Percentiles rank a stretch among this genome's conserved stretches.
Conservation (phyloP, 768 basidiomycete species). For the Mycena belliarum region DNA sequence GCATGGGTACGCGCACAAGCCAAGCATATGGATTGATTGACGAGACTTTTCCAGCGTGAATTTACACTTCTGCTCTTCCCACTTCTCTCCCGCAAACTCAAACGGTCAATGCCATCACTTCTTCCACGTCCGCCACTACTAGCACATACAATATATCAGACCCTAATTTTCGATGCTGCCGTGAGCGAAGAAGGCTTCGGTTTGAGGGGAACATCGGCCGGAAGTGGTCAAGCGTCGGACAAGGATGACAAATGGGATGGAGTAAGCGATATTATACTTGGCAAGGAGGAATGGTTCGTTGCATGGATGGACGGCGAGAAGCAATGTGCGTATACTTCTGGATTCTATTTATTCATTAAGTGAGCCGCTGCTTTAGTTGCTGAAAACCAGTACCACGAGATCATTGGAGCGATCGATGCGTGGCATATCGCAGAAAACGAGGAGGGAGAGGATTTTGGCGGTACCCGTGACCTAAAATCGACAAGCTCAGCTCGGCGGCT, state of each 20-base stretch:
- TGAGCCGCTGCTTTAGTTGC: conserved; percentile 57
- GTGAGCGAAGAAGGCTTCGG: conserved; percentile 74
- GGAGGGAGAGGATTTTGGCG: conserved; percentile 43
- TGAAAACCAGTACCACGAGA: conserved; percentile 82
- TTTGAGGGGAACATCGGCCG: conserved; percentile 52
- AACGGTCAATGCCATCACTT: conserved; percentile 69
- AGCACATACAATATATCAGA: conserved; percentile 95
- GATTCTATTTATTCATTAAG: neutral
- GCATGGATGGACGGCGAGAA: conserved; percentile 90
- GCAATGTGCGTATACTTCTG: conserved; percentile 62
- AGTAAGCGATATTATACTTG: conserved; percentile 78
- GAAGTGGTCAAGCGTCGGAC: conserved; percentile 1
- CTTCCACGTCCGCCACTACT: conserved; percentile 80
- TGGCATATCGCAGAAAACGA: conserved; percentile 82
- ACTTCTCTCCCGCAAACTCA: conserved; percentile 73
- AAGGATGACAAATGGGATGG: conserved; percentile 62
- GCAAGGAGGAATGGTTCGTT: conserved; percentile 85
- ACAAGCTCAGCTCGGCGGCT: conserved; percentile 85
- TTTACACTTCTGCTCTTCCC: conserved; percentile 81
- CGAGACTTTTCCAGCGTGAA: conserved; percentile 58
- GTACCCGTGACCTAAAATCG: conserved; percentile 52
- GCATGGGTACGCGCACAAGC: conserved; percentile 62
- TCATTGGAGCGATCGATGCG: conserved; percentile 78
- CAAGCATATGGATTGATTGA: neutral
- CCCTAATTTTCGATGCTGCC: conserved; percentile 82